Conservation (phyloP, 1,284 basidiomycete genomes). For the Ustilago trichophora region DNA sequence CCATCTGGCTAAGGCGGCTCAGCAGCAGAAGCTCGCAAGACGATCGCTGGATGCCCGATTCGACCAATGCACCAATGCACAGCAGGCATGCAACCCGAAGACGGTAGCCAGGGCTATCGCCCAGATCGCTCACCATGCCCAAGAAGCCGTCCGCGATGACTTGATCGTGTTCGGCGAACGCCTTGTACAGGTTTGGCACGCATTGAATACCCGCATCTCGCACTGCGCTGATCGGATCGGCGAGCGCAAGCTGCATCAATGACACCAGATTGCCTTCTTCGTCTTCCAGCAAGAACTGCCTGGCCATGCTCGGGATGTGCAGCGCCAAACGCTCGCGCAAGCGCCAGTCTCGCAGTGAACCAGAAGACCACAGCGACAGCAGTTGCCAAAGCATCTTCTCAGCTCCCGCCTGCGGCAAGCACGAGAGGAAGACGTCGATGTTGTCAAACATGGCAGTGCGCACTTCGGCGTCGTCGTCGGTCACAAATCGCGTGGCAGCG, state of each 20-base stretch:
- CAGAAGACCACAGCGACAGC: slow-evolving; percentile 74
- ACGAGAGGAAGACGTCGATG: slow-evolving; percentile 68
- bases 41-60: slow-evolving; percentile 49
- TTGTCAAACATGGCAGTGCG: slow-evolving; percentile 71
- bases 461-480: slow-evolving; percentile 74
- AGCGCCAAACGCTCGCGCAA: slow-evolving; percentile 78
- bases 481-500: slow-evolving; percentile 70
- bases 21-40: slow-evolving; percentile 74
- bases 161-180: slow-evolving; percentile 55
- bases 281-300: slow-evolving; percentile 64
- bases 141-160: slow-evolving; percentile 60
- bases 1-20: slow-evolving; percentile 72
- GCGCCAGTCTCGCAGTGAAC: slow-evolving; percentile 79
- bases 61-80: slow-evolving; percentile 52
- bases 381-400: slow-evolving; percentile 73
- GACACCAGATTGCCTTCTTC: slow-evolving; percentile 64
- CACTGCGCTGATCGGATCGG: slow-evolving; percentile 83
- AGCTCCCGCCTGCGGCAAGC: slow-evolving; percentile 71
- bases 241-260: slow-evolving; percentile 75
- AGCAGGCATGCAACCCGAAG: slow-evolving; percentile 58
- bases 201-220: slow-evolving; percentile 77
- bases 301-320: slow-evolving; percentile 71
- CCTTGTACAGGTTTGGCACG: slow-evolving; percentile 68
- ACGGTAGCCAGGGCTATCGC: slow-evolving; percentile 58
- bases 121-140: slow-evolving; percentile 61